These are phyloP conservation scores for Starmerella roubikii DNA, from an alignment of 805 yeast genomes.

Conservation along the genomic window DNA sequence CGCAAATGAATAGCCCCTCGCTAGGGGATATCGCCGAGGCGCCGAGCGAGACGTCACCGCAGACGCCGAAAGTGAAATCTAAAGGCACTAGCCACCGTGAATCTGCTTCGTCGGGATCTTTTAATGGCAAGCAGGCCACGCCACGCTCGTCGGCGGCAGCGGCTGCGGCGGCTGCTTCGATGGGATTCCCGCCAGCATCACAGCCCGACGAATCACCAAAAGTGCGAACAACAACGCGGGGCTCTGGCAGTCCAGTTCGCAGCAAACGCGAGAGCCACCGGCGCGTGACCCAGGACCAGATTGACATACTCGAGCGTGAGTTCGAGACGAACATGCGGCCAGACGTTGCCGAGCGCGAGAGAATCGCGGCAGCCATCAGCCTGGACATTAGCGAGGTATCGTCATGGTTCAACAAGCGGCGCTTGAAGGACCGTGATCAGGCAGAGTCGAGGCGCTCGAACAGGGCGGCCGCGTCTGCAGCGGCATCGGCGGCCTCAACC, in stretches of 20 bases:
- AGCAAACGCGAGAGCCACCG: slow-evolving; percentile 10
- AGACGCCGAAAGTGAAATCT: not conserved
- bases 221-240: no score
- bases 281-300: slow-evolving; percentile 25
- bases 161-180: not conserved
- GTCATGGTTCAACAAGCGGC: slow-evolving; percentile 87
- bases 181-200: not conserved
- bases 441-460: no score
- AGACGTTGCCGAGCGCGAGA: slow-evolving; percentile 52
- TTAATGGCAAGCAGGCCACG: not conserved
- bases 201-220: no score
- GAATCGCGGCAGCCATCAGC: slow-evolving; percentile 53
- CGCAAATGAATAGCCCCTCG: slow-evolving; percentile 1
- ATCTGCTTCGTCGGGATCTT: not conserved
- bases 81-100: not conserved
- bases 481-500: slow-evolving; percentile 9
- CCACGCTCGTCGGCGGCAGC: not conserved
- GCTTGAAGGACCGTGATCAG: slow-evolving; percentile 30
- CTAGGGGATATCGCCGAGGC: slow-evolving; percentile 1
- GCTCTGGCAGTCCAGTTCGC: not conserved
- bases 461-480: slow-evolving; percentile 8
- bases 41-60: slow-evolving; percentile 1
- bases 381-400: slow-evolving; percentile 78
- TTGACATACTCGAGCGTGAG: slow-evolving; percentile 48
- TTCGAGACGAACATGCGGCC: slow-evolving; percentile 69